Percentiles rank a stretch among this genome's conserved stretches.
phyloP scores from a whole-genome alignment of 345 rosid genomes.

The Murraya paniculata region DNA sequence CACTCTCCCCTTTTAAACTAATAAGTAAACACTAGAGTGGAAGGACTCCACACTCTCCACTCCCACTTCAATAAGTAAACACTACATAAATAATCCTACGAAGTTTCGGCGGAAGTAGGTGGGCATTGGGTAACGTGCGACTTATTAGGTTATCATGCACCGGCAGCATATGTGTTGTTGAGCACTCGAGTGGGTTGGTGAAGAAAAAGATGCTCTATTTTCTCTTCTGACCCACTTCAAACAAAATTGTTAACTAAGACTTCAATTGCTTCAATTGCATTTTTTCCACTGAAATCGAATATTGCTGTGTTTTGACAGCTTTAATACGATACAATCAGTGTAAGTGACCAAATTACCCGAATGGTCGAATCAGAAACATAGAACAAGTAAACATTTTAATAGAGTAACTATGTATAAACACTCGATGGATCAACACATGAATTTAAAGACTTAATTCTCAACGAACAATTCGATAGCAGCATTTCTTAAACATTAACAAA shows the following conservation, averaged over 20 bases:
- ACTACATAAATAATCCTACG: too few relatives aligned
- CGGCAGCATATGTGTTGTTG: not conserved
- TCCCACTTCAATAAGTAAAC: too few relatives aligned
- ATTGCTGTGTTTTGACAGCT: not conserved
- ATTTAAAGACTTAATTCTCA: not conserved
- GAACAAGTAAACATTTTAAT: not conserved
- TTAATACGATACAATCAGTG: not conserved
- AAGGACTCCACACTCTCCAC: too few relatives aligned
- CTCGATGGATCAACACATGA: not conserved
- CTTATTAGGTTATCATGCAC: not conserved
- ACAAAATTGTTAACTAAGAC: not conserved
- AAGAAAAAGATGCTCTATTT: not conserved
- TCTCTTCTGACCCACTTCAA: not conserved
- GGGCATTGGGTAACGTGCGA: not conserved
- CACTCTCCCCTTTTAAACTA: too few relatives aligned
- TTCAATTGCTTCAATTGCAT: not conserved
- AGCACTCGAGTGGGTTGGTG: not conserved
- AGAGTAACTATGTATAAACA: not conserved
- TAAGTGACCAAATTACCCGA: too few relatives aligned
- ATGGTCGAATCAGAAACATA: not conserved
- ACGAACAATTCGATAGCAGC: not conserved
- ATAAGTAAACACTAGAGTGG: too few relatives aligned
- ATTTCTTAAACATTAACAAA: not conserved
- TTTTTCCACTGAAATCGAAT: not conserved
- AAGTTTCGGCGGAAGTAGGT: not conserved